Evolutionary conservation across 441 rosid genomes (phyloP), one percentile per base, ranked within the genome.

Genomic region (Populus hybrid): DNA sequence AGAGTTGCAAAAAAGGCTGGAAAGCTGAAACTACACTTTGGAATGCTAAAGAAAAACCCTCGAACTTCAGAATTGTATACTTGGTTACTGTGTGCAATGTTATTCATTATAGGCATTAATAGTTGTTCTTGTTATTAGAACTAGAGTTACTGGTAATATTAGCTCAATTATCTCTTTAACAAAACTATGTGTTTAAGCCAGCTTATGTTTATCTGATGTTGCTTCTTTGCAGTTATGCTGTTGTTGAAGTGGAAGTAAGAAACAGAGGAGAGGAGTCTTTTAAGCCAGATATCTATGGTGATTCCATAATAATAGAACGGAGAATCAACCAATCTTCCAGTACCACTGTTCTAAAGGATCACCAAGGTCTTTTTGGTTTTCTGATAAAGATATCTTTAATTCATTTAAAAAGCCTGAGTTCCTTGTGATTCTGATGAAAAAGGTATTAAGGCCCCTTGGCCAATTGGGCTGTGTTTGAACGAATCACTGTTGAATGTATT

Each of bases 231-330:
- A 95, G 97, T 83, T 82, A 84, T 73, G 95, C 99, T 1, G 32
- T 83, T 66, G 89, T 93, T 81, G 93, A 84, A 67, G 94, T 93
- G 65, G 90, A 88, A 75, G 65, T 95, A 74, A 93, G 85, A 84
- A 95, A 95, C 70, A 72, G 76, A 54, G 99, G 98, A 79, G 95
- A 80, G 21, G 99, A 95, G 78, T 89, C 99, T 38, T 95, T 88
- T 78, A 92, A 89, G 89, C 90, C 86, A 3, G 92, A 91, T 20
- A 70, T 80, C 1, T 95, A 87, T 76, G 98, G 98, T 38, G 90
- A 85, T 77, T 46, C 81, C 50, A 89, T 95, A 66, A 84, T 79
- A 40, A 82, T 95, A 8, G 98, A 91, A 79, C 97, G 98, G 73
- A 88, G 91, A 85, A 93, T 95, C 63, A 77, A 88, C 72, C 94